Conservation (phyloP, 2,329 filamentous ascomycete species). For the Trichophyton schoenleinii region DNA sequence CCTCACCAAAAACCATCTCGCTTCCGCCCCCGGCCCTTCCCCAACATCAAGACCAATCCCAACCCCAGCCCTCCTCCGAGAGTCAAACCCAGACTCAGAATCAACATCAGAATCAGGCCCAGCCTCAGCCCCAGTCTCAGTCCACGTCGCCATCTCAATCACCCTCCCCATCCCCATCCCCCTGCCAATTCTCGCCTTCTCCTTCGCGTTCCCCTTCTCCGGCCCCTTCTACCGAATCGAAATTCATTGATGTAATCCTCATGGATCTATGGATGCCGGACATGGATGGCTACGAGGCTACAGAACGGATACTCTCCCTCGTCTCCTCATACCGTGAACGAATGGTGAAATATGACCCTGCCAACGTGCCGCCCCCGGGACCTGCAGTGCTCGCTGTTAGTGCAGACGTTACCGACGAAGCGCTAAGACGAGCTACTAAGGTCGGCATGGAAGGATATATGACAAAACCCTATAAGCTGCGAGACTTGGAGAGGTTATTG, state of each 20-base stretch:
- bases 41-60: not conserved
- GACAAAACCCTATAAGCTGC: conserved; percentile 54
- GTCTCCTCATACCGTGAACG: conserved; percentile 26
- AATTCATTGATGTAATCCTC: conserved; percentile 49
- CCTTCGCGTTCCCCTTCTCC: not conserved
- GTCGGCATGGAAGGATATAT: conserved; percentile 57
- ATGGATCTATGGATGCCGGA: conserved; percentile 71
- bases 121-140: not conserved
- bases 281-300: conserved; percentile 60
- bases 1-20: not conserved
- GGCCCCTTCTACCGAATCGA: conserved; percentile 13
- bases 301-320: conserved; percentile 48
- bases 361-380: conserved; percentile 18
- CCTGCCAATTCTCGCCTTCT: not conserved
- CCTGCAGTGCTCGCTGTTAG: conserved; percentile 50
- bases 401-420: conserved; percentile 54
- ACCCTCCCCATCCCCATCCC: not conserved
- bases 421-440: conserved; percentile 46
- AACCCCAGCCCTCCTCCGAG: not conserved
- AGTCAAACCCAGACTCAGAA: not conserved
- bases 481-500: conserved; percentile 50
- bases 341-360: conserved; percentile 6
- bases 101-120: not conserved
- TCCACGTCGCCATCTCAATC: not conserved
- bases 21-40: not conserved